Conservation (phyloP, 352 stramenopile species). For the Globisporangium emineosum region DNA sequence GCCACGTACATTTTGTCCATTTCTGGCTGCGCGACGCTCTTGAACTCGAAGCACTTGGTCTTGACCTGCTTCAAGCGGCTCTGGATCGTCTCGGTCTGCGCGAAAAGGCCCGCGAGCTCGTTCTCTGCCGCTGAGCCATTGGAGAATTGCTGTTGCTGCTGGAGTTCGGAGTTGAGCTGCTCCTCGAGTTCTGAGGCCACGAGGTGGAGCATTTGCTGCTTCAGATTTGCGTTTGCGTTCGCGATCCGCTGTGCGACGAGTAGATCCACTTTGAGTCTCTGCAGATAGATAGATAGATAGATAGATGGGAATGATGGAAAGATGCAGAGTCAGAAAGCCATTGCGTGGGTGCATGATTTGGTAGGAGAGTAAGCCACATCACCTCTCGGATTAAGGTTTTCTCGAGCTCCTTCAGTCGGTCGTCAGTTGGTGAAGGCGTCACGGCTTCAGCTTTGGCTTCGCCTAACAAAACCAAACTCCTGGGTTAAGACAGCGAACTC, state of each 20-base stretch:
- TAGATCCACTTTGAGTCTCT: slow-evolving; percentile 77
- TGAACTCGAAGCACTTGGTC: slow-evolving; percentile 66
- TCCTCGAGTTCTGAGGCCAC: slow-evolving; percentile 28
- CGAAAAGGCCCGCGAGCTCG: slow-evolving; percentile 44
- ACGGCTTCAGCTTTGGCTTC: slow-evolving; percentile 1
- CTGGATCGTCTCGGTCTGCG: slow-evolving; percentile 41
- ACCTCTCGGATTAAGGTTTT: slow-evolving; percentile 65
- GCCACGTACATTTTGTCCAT: slow-evolving; percentile 61
- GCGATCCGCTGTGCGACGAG: slow-evolving; percentile 69
- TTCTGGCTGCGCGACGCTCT: slow-evolving; percentile 40
- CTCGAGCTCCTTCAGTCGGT: slow-evolving; percentile 46
- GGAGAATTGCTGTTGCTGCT: background rate
- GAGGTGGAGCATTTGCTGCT: slow-evolving; percentile 68
- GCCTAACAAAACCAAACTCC: background rate
- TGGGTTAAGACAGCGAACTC: background rate
- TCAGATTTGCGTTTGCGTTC: slow-evolving; percentile 53
- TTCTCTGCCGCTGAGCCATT: slow-evolving; percentile 25
- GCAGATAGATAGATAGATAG: background rate
- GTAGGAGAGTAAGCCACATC: background rate
- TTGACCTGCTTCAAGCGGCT: slow-evolving; percentile 64
- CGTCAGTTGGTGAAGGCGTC: background rate
- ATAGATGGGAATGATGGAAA: background rate
- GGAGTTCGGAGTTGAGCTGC: slow-evolving; percentile 15
- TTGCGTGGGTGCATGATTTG: background rate
- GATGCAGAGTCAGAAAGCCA: background rate